A percentile compares a stretch with the other conserved stretches of the same genome.
These are phyloP conservation scores for Apiospora saccharicola DNA, from an alignment of 2,329 filamentous ascomycete genomes.

Conservation along the genomic window DNA sequence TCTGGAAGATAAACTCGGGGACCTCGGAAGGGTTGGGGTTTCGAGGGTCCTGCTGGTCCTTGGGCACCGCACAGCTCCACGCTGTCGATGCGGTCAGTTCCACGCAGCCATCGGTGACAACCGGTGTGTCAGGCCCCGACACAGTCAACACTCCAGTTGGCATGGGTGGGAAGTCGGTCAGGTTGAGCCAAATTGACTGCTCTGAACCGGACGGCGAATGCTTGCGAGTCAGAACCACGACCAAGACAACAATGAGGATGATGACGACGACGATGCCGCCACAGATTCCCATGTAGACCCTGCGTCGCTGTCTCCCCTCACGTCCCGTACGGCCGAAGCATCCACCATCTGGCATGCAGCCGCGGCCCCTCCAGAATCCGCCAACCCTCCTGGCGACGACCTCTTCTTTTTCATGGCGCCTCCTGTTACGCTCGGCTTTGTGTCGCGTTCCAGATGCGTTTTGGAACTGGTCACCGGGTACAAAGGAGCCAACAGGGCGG, in stretches of 20 bases:
- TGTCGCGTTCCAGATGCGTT: conserved; percentile 50
- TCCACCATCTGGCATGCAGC: conserved; percentile 67
- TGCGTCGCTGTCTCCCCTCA: conserved; percentile 68
- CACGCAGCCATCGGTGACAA: conserved; percentile 73
- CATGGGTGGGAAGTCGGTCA: conserved; percentile 86
- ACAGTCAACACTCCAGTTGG: conserved; percentile 84
- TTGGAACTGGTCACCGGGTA: conserved; percentile 53
- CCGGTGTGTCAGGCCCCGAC: conserved; percentile 72
- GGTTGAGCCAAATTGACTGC: conserved; percentile 76
- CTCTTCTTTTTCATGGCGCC: conserved; percentile 72
- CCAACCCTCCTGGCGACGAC: conserved; percentile 62
- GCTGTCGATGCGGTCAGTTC: conserved; percentile 66
- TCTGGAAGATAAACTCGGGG: conserved; percentile 82
- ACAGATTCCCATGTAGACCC: conserved; percentile 64
- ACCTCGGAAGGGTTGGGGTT: conserved; percentile 70
- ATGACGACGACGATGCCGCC: conserved; percentile 61
- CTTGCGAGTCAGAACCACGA: conserved; percentile 61
- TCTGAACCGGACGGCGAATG: conserved; percentile 35
- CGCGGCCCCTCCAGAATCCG: conserved; percentile 70
- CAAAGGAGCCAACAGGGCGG: conserved; percentile 53
- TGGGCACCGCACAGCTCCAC: conserved; percentile 88
- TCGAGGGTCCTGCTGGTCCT: conserved; percentile 73
- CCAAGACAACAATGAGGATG: conserved; percentile 65
- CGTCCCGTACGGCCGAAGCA: conserved; percentile 70
- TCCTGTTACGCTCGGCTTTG: conserved; percentile 59